Evolutionary conservation across 805 yeast genomes (phyloP).

Genomic region (Tetrapisispora namnaoensis): DNA sequence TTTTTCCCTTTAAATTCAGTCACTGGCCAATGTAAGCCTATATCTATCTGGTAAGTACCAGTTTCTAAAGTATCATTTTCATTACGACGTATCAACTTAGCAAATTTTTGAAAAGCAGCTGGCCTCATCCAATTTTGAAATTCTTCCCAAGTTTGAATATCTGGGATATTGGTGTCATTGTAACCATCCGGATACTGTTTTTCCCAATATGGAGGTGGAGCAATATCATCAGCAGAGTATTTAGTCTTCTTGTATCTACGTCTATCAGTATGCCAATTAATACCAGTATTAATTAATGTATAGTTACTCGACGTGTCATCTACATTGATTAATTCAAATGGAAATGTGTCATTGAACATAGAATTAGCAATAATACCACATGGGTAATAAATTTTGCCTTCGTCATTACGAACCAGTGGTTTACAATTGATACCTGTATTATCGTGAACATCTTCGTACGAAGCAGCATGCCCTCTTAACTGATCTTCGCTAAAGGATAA

Average conservation of each 20-base stretch:
- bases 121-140: slow-evolving; percentile 97
- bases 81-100: slow-evolving; percentile 57
- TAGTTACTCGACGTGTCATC: slow-evolving; percentile 28
- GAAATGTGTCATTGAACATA: slow-evolving; percentile 77
- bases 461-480: slow-evolving; percentile 63
- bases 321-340: slow-evolving; percentile 28
- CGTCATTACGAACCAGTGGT: slow-evolving; percentile 44
- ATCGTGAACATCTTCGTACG: slow-evolving; percentile 41
- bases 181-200: slow-evolving; percentile 77
- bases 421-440: slow-evolving; percentile 47
- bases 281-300: slow-evolving; percentile 43
- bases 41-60: slow-evolving; percentile 54
- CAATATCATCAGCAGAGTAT: slow-evolving; percentile 60
- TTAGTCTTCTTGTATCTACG: slow-evolving; percentile 61
- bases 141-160: slow-evolving; percentile 65
- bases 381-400: slow-evolving; percentile 69
- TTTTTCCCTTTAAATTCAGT: slow-evolving; percentile 57
- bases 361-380: slow-evolving; percentile 95
- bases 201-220: slow-evolving; percentile 93
- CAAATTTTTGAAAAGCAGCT: slow-evolving; percentile 59
- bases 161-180: slow-evolving; percentile 71
- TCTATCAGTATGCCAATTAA: slow-evolving; percentile 80
- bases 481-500: slow-evolving; percentile 80
- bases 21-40: slow-evolving; percentile 77
- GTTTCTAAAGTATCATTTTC: slow-evolving; percentile 41